Conservation (phyloP, 2,329 filamentous ascomycete species). For the Basipetospora chlamydospora region DNA sequence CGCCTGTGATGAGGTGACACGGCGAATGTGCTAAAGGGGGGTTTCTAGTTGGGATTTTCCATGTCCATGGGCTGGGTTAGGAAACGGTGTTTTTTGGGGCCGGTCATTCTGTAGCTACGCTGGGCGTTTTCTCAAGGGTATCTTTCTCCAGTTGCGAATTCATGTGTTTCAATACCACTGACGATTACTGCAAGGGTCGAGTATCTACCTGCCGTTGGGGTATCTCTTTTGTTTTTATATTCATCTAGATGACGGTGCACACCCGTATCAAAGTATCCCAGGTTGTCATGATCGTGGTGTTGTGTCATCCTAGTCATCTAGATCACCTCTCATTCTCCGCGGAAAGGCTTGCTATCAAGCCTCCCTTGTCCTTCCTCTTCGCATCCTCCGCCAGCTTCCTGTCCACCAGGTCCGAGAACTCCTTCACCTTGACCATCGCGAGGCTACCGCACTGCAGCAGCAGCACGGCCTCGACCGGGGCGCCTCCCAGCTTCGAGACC, state of each 20-base stretch:
- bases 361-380: conserved; percentile 63
- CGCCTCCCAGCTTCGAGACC: conserved; percentile 78
- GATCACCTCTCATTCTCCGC: conserved; percentile 65
- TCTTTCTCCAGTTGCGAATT: too few relatives aligned
- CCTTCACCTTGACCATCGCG: conserved; percentile 67
- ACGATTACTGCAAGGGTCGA: too few relatives aligned
- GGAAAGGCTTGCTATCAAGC: conserved; percentile 60
- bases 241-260: too few relatives aligned
- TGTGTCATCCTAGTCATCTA: conserved; percentile 5
- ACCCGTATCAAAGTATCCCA: conserved; percentile 5
- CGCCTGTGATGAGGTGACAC: conserved; percentile 75
- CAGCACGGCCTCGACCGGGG: conserved; percentile 62
- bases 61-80: too few relatives aligned
- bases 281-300: conserved; percentile 26
- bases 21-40: conserved; percentile 1
- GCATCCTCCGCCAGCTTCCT: conserved; percentile 61
- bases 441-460: conserved; percentile 63
- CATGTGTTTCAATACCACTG: too few relatives aligned
- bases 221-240: conserved; percentile 7
- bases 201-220: conserved; percentile 7
- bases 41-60: conserved; percentile 6
- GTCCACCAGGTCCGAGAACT: conserved; percentile 62
- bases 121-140: not conserved
- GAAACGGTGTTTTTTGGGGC: conserved; percentile 2
- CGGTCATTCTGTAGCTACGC: conserved; percentile 3